These are phyloP conservation scores for Termitomyces sp. DNA, from an alignment of 768 basidiomycete species.

Conservation along the genomic window DNA sequence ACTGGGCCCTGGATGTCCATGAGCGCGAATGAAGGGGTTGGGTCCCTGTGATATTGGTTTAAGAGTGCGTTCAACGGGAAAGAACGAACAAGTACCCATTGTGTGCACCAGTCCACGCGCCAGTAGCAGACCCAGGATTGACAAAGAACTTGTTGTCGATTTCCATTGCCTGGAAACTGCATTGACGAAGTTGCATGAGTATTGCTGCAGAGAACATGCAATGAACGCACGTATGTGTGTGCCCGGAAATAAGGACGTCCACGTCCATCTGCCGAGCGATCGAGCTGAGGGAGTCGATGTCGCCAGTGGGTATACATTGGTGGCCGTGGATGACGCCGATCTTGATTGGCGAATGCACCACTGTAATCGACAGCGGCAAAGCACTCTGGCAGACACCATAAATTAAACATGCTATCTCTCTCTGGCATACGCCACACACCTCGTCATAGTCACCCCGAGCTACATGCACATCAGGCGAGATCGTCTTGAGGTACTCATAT, in stretches of 20 bases:
- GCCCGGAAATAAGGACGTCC: slow-evolving; percentile 90
- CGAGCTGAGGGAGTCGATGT: slow-evolving; percentile 83
- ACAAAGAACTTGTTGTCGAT: slow-evolving; percentile 91
- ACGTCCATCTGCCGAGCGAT: slow-evolving; percentile 97
- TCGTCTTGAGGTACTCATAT: slow-evolving; percentile 91
- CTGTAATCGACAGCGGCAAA: slow-evolving; percentile 77
- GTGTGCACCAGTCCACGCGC: slow-evolving; percentile 83
- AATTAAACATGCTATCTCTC: background rate
- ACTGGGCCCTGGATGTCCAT: slow-evolving; percentile 98
- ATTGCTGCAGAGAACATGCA: background rate
- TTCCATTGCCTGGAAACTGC: slow-evolving; percentile 91
- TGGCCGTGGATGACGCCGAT: slow-evolving; percentile 95
- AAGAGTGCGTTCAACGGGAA: slow-evolving; percentile 5
- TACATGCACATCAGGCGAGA: slow-evolving; percentile 90
- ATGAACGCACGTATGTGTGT: slow-evolving; percentile 81
- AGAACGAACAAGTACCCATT: slow-evolving; percentile 42
- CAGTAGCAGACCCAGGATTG: slow-evolving; percentile 93
- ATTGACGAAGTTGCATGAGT: background rate
- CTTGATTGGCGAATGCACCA: slow-evolving; percentile 80
- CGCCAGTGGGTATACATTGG: slow-evolving; percentile 89
- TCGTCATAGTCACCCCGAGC: slow-evolving; percentile 97
- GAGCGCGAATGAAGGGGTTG: slow-evolving; percentile 91
- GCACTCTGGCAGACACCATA: slow-evolving; percentile 40
- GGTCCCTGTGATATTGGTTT: slow-evolving; percentile 53
- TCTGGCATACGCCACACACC: slow-evolving; percentile 37